phyloP scores from a whole-genome alignment of 2,329 filamentous ascomycete genomes.

The Helicocarpus griseus region DNA sequence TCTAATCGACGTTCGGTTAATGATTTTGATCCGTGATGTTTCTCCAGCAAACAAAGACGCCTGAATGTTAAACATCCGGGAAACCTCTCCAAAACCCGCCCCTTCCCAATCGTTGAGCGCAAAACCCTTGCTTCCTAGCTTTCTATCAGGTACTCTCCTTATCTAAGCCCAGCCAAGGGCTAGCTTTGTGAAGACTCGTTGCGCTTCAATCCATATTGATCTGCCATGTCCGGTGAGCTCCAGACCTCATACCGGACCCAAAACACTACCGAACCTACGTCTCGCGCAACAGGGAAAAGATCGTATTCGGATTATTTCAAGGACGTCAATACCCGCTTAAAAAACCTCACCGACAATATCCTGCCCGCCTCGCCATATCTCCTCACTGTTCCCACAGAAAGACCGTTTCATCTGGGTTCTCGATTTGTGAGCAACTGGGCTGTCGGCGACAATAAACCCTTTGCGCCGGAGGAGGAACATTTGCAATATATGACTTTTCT shows the following conservation, averaged over 20 bases:
- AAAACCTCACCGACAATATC: constrained; percentile 31
- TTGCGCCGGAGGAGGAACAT: constrained; percentile 45
- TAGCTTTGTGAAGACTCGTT: not conserved
- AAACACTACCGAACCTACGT: constrained; percentile 5
- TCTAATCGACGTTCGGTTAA: not conserved
- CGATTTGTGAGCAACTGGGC: constrained; percentile 39
- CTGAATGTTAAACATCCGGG: constrained; percentile 1
- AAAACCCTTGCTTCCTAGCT: not conserved
- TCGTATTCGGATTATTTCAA: constrained; percentile 12
- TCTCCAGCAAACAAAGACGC: not conserved
- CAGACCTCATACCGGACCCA: constrained; percentile 6
- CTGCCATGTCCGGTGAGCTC: constrained; percentile 13
- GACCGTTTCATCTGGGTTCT: constrained; percentile 34
- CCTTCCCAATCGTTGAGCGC: not conserved
- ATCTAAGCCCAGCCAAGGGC: not conserved
- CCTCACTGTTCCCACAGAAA: constrained; percentile 37
- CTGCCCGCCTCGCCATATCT: constrained; percentile 37
- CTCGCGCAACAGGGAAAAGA: constrained; percentile 9
- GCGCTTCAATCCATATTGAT: constrained; percentile 2
- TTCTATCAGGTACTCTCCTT: not conserved
- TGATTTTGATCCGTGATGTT: not conserved
- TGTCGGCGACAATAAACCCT: constrained; percentile 42
- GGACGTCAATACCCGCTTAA: constrained; percentile 26
- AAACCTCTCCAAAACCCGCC: not conserved
- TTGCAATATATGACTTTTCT: constrained; percentile 55